Conservation (phyloP, 2,329 filamentous ascomycete species). For the Epichloe bromicola region DNA sequence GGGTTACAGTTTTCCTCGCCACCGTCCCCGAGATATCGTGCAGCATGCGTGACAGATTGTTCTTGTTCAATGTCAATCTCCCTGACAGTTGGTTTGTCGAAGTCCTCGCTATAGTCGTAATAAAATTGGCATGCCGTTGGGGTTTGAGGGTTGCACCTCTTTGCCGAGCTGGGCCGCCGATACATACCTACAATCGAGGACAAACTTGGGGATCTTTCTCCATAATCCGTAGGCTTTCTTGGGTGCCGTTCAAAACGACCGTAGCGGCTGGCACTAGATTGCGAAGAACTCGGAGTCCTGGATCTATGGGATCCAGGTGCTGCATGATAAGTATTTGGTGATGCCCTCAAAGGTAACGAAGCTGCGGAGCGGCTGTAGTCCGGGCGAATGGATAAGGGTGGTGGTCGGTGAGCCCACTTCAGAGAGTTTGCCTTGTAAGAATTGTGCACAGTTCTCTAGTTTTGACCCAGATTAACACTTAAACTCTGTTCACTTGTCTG, state of each 20-base stretch:
- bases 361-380: conserved; percentile 29
- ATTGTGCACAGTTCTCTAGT: conserved; percentile 32
- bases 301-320: conserved; percentile 13
- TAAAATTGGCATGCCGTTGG: conserved; percentile 27
- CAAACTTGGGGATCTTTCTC: conserved; percentile 32
- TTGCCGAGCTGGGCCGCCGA: conserved; percentile 15
- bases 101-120: conserved; percentile 41
- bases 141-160: conserved; percentile 15
- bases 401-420: conserved; percentile 22
- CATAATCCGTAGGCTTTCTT: conserved; percentile 24
- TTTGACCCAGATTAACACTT: conserved; percentile 5
- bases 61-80: conserved; percentile 7
- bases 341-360: conserved; percentile 22
- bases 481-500: background rate
- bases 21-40: background rate
- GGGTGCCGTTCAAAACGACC: conserved; percentile 18
- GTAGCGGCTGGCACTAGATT: conserved; percentile 12
- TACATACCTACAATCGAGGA: conserved; percentile 40
- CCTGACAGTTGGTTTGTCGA: conserved; percentile 22
- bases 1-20: background rate
- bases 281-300: conserved; percentile 24
- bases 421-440: conserved; percentile 26
- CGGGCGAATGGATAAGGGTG: conserved; percentile 25
- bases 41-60: conserved; percentile 8
- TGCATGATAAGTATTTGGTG: conserved; percentile 14